These are phyloP conservation scores for Lasiosphaeria hispida DNA, from an alignment of 495 filamentous ascomycete genomes.

Conservation along the genomic window DNA sequence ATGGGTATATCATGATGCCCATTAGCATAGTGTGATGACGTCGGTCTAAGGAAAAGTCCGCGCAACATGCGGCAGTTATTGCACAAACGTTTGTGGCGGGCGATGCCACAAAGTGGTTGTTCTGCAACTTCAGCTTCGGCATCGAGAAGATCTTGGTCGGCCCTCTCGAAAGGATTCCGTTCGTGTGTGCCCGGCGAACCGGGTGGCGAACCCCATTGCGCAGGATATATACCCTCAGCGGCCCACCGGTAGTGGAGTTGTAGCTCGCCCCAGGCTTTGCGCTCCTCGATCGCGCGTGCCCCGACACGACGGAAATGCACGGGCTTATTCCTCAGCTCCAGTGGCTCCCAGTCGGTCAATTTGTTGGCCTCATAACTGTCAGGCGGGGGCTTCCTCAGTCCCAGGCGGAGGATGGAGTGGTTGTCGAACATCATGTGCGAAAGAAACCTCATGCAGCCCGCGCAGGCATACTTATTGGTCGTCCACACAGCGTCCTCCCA, in stretches of 20 bases:
- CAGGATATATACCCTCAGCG: neutral
- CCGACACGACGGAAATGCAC: neutral
- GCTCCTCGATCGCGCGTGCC: neutral
- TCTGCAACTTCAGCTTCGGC: neutral
- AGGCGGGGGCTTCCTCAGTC: constrained; percentile 21
- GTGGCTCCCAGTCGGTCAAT: constrained; percentile 20
- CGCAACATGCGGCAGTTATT: constrained; percentile 4
- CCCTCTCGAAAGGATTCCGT: no score
- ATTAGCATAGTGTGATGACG: neutral
- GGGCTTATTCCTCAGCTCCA: neutral
- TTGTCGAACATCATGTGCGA: constrained; percentile 26
- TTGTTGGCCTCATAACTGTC: constrained; percentile 15
- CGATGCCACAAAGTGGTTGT: constrained; percentile 6
- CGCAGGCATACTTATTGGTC: constrained; percentile 24
- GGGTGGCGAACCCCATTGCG: neutral
- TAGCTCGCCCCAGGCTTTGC: neutral
- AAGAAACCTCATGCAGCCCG: constrained; percentile 25
- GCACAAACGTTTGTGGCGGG: constrained; percentile 19
- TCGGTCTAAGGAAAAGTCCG: neutral
- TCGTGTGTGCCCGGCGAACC: no score
- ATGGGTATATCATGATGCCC: neutral
- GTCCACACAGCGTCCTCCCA: constrained; percentile 13
- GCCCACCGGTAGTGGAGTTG: neutral
- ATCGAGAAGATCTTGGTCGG: neutral
- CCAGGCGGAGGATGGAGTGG: constrained; percentile 17